Percentiles rank a stretch among this genome's conserved stretches.
Evolutionary conservation across 2,329 filamentous ascomycete species (phyloP).

Genomic region (Cladobotryum protrusum): DNA sequence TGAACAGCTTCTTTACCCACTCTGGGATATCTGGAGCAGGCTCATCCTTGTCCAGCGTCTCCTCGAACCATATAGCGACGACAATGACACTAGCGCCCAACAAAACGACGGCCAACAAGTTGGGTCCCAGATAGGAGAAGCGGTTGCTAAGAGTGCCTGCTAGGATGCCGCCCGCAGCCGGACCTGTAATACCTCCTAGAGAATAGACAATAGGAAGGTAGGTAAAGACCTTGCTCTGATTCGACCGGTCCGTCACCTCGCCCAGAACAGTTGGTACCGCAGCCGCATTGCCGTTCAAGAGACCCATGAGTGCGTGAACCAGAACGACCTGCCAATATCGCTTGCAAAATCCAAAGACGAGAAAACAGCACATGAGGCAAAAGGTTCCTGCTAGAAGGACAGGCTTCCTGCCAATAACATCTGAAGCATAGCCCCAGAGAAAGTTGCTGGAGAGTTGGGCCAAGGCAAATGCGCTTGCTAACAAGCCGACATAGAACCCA

Average conservation of each 20-base stretch:
- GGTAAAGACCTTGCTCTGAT: constrained; percentile 88
- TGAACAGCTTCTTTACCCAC: constrained; percentile 27
- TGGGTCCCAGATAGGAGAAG: constrained; percentile 82
- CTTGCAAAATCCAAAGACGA: constrained; percentile 79
- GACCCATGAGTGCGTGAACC: constrained; percentile 84
- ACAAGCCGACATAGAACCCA: constrained; percentile 82
- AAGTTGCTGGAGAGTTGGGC: constrained; percentile 92
- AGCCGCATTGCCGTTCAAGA: constrained; percentile 91
- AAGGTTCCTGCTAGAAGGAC: constrained; percentile 72
- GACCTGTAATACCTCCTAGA: constrained; percentile 86
- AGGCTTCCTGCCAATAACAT: constrained; percentile 67
- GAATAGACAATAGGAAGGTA: constrained; percentile 97
- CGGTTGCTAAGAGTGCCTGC: constrained; percentile 55
- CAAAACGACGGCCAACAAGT: constrained; percentile 68
- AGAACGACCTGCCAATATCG: constrained; percentile 77
- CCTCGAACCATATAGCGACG: constrained; percentile 75
- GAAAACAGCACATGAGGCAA: constrained; percentile 74
- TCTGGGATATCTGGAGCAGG: constrained; percentile 24
- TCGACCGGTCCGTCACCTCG: constrained; percentile 90
- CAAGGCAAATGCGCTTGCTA: constrained; percentile 86
- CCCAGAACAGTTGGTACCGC: constrained; percentile 90
- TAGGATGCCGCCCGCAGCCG: constrained; percentile 80
- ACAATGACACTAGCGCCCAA: constrained; percentile 67
- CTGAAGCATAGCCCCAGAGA: constrained; percentile 47
- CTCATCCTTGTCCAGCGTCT: constrained; percentile 50